Percentiles rank a stretch among this genome's conserved stretches.
Evolutionary conservation across 352 stramenopile species (phyloP).

Genomic region (Pythium phragmitis): DNA sequence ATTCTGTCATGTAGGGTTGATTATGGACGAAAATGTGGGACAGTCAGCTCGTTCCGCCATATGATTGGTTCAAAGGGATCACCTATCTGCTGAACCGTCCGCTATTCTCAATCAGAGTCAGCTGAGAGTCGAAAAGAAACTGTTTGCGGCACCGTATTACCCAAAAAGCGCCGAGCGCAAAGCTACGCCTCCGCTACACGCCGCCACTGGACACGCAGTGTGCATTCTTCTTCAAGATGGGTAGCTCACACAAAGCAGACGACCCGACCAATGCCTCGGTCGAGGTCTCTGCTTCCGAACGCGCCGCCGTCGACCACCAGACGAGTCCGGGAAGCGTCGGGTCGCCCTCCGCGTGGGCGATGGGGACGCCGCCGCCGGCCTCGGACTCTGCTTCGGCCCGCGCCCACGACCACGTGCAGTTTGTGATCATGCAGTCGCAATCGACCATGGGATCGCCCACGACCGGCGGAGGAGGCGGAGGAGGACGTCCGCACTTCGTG

Average conservation of each 20-base stretch:
- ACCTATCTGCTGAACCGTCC: not conserved
- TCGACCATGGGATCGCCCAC: conserved; percentile 8
- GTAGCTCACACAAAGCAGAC: conserved; percentile 13
- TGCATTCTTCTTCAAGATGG: conserved; percentile 6
- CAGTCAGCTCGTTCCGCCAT: not conserved
- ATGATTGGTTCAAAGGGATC: conserved; percentile 18
- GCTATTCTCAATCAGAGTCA: conserved; percentile 12
- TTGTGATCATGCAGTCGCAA: conserved; percentile 24
- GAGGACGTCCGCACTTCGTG: conserved; percentile 10
- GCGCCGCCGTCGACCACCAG: conserved; percentile 2
- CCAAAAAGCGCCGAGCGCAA: not conserved
- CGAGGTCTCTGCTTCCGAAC: conserved; percentile 13
- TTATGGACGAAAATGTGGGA: conserved; percentile 17
- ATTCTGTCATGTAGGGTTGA: conserved; percentile 8
- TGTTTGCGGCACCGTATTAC: not conserved
- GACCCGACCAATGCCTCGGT: not conserved
- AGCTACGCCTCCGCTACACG: not conserved
- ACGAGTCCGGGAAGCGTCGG: conserved; percentile 10
- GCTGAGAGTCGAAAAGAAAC: not conserved
- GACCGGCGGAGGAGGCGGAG: not conserved
- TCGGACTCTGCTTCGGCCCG: not conserved
- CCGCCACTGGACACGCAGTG: not conserved
- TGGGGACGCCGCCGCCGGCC: conserved; percentile 9
- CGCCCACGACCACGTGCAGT: conserved; percentile 23
- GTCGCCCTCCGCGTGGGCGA: conserved; percentile 6